These are phyloP conservation scores for Hypoxylon rickii DNA, from an alignment of 495 filamentous ascomycete species.

Conservation along the genomic window DNA sequence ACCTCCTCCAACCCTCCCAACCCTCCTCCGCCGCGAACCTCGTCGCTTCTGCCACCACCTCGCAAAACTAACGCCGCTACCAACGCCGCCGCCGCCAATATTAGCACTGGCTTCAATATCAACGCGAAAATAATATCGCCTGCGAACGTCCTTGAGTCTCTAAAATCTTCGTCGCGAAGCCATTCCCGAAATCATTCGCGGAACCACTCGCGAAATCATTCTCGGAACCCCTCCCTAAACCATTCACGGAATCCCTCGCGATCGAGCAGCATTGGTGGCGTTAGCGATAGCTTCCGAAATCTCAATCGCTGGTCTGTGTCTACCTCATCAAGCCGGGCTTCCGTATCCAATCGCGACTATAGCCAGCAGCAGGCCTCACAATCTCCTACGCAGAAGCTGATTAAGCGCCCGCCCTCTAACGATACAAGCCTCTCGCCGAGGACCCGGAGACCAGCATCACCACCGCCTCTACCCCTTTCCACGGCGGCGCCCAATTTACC, in stretches of 20 bases:
- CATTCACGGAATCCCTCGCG: constrained; percentile 42
- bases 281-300: constrained; percentile 69
- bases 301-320: constrained; percentile 85
- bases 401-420: constrained; percentile 25
- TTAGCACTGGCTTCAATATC: too few relatives aligned
- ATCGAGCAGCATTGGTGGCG: constrained; percentile 48
- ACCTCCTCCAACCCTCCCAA: not conserved
- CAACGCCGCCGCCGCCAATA: too few relatives aligned
- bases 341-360: constrained; percentile 48
- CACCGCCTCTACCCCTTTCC: constrained; percentile 41
- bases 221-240: not conserved
- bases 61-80: constrained; percentile 27
- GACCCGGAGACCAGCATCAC: constrained; percentile 23
- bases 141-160: constrained; percentile 14
- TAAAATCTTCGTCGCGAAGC: not conserved
- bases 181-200: constrained; percentile 8
- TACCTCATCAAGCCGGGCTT: constrained; percentile 69
- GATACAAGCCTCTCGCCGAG: constrained; percentile 27
- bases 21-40: constrained; percentile 38
- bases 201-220: constrained; percentile 46
- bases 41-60: constrained; percentile 43
- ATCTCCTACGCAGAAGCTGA: constrained; percentile 31
- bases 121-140: constrained; percentile 33
- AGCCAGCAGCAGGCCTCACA: constrained; percentile 23
- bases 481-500: constrained; percentile 39